Percentiles rank a stretch among this genome's conserved stretches.
These are phyloP conservation scores for Cerrena zonata DNA, from an alignment of 1,284 basidiomycete species.

Conservation along the genomic window DNA sequence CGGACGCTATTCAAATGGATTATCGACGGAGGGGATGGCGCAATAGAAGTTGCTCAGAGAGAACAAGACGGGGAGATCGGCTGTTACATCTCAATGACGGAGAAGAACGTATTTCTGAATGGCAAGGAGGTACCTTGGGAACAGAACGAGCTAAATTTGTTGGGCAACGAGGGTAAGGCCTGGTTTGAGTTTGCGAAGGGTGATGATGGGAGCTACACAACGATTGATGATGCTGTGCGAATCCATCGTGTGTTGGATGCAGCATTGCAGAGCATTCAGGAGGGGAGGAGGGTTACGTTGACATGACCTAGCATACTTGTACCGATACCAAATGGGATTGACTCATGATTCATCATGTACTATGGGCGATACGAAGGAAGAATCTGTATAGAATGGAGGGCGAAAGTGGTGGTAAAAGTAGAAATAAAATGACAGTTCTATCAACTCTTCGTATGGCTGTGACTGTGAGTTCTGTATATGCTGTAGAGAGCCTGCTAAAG, in stretches of 20 bases:
- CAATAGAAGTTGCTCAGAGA: slow-evolving; percentile 26
- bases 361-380: too few species aligned
- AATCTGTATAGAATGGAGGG: too few species aligned
- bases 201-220: slow-evolving; percentile 25
- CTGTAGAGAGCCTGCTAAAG: too few species aligned
- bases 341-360: too few species aligned
- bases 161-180: slow-evolving; percentile 9
- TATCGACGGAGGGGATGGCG: slow-evolving; percentile 34
- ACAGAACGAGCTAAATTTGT: slow-evolving; percentile 4
- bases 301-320: too few species aligned
- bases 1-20: slow-evolving; percentile 27
- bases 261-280: slow-evolving; percentile 3
- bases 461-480: too few species aligned
- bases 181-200: slow-evolving; percentile 35
- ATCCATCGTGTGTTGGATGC: slow-evolving; percentile 9
- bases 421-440: too few species aligned
- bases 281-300: slow-evolving; percentile 5
- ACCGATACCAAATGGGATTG: too few species aligned
- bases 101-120: slow-evolving; percentile 23
- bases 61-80: neutral
- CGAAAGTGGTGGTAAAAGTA: too few species aligned
- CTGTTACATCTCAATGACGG: slow-evolving; percentile 19
- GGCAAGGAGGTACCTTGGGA: slow-evolving; percentile 21
- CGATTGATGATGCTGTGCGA: slow-evolving; percentile 28
- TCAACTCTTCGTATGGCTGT: too few species aligned